Percentiles rank a stretch among this genome's conserved stretches.
Conservation (phyloP, 352 stramenopile genomes). For the Phytophthora europaea region DNA sequence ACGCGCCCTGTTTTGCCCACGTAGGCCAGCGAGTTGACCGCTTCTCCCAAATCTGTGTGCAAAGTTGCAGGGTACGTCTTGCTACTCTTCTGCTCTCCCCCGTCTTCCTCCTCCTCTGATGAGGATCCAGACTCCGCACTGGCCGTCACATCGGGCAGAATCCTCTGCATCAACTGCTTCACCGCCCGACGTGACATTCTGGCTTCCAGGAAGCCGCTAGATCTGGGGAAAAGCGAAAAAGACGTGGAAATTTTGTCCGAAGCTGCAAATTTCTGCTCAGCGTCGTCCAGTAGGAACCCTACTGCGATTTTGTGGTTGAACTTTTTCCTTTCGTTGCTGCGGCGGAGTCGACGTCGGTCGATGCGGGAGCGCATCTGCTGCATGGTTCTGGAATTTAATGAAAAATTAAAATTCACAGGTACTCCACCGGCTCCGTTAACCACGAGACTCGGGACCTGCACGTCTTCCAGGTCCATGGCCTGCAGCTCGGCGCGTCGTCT, state of each 20-base stretch:
- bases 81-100: slow-evolving; percentile 5
- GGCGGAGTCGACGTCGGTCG: slow-evolving; percentile 48
- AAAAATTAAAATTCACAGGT: slow-evolving; percentile 55
- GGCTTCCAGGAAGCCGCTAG: slow-evolving; percentile 20
- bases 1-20: slow-evolving; percentile 66
- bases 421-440: not conserved
- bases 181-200: slow-evolving; percentile 28
- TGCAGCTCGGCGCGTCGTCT: slow-evolving; percentile 26
- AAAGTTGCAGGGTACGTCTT: slow-evolving; percentile 23
- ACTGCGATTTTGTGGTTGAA: slow-evolving; percentile 61
- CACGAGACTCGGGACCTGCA: slow-evolving; percentile 16
- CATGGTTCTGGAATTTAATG: slow-evolving; percentile 46
- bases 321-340: slow-evolving; percentile 40
- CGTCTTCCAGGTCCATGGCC: slow-evolving; percentile 37
- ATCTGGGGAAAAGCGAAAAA: slow-evolving; percentile 12
- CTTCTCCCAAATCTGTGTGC: slow-evolving; percentile 53
- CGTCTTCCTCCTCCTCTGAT: slow-evolving; percentile 21
- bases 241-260: not conserved
- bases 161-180: slow-evolving; percentile 39
- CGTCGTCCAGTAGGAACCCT: slow-evolving; percentile 53
- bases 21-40: slow-evolving; percentile 58
- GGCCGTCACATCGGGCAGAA: slow-evolving; percentile 14
- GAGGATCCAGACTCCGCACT: slow-evolving; percentile 18
- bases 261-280: slow-evolving; percentile 6
- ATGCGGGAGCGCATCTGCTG: slow-evolving; percentile 54